Base-by-base conservation (phyloP, 2,329 filamentous ascomycete species). In the Nigrospora sphaerica region DNA sequence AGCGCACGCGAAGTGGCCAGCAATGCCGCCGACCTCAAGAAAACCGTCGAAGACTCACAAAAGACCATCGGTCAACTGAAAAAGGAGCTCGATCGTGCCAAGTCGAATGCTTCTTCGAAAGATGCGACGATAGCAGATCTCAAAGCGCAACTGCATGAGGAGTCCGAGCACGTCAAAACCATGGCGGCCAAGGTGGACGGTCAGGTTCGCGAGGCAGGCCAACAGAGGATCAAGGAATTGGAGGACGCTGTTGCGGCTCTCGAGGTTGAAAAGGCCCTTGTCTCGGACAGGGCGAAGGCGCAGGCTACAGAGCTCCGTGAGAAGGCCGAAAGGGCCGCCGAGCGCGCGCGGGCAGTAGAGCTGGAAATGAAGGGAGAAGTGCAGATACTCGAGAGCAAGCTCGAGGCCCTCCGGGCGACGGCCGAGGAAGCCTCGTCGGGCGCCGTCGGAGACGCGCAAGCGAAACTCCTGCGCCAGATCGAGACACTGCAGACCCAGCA, bases 401-500 rank as follows among this genome's bases (percentile, higher is more conserved):
- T 98, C 46, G 93, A 98, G 66, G 81, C 86, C 10, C 83, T 96
- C 68, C 85, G 93, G 46, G 80, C 83, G 16, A 80, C 86, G 32
- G 89, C 88, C 2, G 93, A 98, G 67, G 93, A 98, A 64, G 88
- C 83, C 1, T 90, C 90, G 2, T 92, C 90, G 3, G 86, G 88
- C 14, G 81, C 81, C 13, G 82, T 83, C 6, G 87, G 90, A 13
- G 88, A 95, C 60, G 81, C 86, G 1, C 90, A 95, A 57, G 87
- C 87, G 38, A 97, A 96, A 64, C 74, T 97, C 36, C 73, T 97
- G 38, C 83, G 93, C 36, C 95, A 98, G 66, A 86, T 98, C 45
- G 93, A 98, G 69, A 96, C 88, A 1, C 70, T 98, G 34, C 93
- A 98, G 65, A 93, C 88, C 7, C 95, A 98, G 63, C 95, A 98